Conservation (phyloP, 345 rosid genomes). For the Lagerstroemia speciosa region DNA sequence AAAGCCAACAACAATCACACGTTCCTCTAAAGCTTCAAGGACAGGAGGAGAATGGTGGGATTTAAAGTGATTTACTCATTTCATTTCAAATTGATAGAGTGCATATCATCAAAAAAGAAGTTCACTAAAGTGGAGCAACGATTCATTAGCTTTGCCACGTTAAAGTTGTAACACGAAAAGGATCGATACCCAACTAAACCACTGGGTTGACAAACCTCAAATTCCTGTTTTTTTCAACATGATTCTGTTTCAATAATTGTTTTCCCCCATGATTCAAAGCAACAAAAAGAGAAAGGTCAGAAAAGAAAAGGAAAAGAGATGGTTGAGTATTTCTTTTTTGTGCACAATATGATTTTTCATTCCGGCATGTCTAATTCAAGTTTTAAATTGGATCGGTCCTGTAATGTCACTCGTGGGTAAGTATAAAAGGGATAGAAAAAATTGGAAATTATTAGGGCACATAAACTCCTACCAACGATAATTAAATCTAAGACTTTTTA, state of each 20-base stretch:
- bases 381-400: too few relatives aligned
- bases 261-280: not conserved
- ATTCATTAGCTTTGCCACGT: constrained; percentile 14
- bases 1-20: constrained; percentile 28
- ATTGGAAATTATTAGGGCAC: too few relatives aligned
- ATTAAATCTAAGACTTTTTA: too few relatives aligned
- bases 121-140: constrained; percentile 42
- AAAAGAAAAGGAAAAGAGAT: not conserved
- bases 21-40: not conserved
- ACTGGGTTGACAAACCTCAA: constrained; percentile 4
- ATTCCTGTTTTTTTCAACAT: constrained; percentile 4
- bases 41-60: constrained; percentile 15
- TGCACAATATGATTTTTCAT: too few relatives aligned
- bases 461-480: too few relatives aligned
- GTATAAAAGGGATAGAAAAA: too few relatives aligned
- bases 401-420: too few relatives aligned
- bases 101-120: constrained; percentile 41
- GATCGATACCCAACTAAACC: constrained; percentile 16
- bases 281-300: not conserved
- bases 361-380: too few relatives aligned
- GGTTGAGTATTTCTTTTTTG: not conserved
- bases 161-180: constrained; percentile 22
- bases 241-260: constrained; percentile 4
- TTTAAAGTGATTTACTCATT: constrained; percentile 13
- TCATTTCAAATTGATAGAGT: constrained; percentile 23